Conservation (phyloP, 768 basidiomycete genomes). For the Wakefieldia striispora region DNA sequence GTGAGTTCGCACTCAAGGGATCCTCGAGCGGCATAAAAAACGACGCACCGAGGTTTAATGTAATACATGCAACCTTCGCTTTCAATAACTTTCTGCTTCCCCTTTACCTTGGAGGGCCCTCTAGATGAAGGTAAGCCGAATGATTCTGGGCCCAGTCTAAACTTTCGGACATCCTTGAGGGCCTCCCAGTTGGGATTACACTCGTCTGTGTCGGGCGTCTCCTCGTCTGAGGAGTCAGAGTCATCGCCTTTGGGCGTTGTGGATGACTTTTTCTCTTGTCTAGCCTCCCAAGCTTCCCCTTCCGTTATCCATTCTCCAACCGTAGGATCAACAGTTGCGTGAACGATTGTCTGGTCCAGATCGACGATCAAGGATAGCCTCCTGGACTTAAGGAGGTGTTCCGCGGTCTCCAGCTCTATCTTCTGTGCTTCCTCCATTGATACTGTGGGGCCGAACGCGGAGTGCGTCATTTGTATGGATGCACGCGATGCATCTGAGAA, state of each 20-base stretch:
- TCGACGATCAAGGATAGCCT: constrained; percentile 96
- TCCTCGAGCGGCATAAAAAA: background rate
- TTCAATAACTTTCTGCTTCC: constrained; percentile 64
- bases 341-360: constrained; percentile 98
- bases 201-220: constrained; percentile 47
- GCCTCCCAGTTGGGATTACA: constrained; percentile 94
- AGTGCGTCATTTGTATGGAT: constrained; percentile 92
- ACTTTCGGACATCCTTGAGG: constrained; percentile 85
- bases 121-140: constrained; percentile 49
- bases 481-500: constrained; percentile 85
- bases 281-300: constrained; percentile 76
- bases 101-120: constrained; percentile 42
- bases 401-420: constrained; percentile 80
- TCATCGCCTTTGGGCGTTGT: constrained; percentile 29
- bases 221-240: constrained; percentile 39
- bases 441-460: constrained; percentile 86
- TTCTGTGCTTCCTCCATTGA: constrained; percentile 90
- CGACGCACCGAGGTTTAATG: constrained; percentile 88
- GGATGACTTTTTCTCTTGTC: constrained; percentile 44
- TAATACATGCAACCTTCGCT: constrained; percentile 93
- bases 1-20: background rate
- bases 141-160: constrained; percentile 79
- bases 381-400: constrained; percentile 68
- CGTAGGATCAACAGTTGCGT: constrained; percentile 97
- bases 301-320: constrained; percentile 96